Evolutionary conservation across 2,329 filamentous ascomycete genomes (phyloP), one percentile per base, ranked within the genome.

Genomic region (Colletotrichum viniferum): DNA sequence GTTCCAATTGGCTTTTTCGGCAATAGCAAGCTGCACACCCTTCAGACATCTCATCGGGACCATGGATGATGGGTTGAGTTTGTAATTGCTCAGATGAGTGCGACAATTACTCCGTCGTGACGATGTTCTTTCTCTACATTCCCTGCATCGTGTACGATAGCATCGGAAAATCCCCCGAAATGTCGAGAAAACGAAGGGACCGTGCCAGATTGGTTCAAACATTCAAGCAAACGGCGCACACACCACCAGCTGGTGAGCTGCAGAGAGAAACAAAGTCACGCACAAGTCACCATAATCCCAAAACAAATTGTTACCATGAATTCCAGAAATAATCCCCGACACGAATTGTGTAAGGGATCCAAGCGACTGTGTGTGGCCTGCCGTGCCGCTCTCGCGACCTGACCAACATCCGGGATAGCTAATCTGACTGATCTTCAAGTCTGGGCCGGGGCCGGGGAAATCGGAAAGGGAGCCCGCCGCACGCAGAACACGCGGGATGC

Each of bases 361-460:
- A 52, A 52, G 43, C n/a, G 43, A 52, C 43, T 52, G 43, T 52
- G n/a, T 52, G 43, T 52, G n/a, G n/a, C n/a, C 43, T 52, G 43
- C 43, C 43, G 43, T 52, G n/a, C 43, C 43, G n/a, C 43, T 52
- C 43, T 52, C 43, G 43, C 34, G 16, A 52, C 67, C 55, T 52
- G 67, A 48, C 56, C 56, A 48, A 69, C 34, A 65, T 52, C n/a
- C 43, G n/a, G 43, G 43, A 52, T 52, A 64, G 69, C 72, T 62
- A 64, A 75, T 75, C 73, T 73, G 43, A 60, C 21, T 73, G 69
- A 73, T 75, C 69, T 73, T 12, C 69, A 64, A 30, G 58, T 13
- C 56, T 58, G 32, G 56, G 21, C 73, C 70, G 24, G 73, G 69
- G 43, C 68, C 63, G 63, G 69, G 56, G 63, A 55, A 58, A 32